Evolutionary conservation across 2,329 filamentous ascomycete genomes (phyloP), one percentile per base, ranked within the genome.

Genomic region (Sclerotinia subarctica): DNA sequence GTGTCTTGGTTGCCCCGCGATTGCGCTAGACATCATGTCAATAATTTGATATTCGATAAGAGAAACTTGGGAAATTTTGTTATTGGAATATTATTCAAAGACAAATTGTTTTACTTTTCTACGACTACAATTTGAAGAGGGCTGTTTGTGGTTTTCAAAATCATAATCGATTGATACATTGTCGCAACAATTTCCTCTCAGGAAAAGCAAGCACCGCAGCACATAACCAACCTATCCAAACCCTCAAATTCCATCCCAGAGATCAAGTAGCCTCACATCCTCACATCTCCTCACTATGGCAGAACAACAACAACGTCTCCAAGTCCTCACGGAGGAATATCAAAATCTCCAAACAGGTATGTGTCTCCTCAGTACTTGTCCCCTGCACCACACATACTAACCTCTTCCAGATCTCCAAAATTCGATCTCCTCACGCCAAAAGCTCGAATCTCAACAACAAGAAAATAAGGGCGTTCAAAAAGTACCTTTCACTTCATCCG

Each of bases 401-500:
- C 44, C 32, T 38, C n/a, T 5, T 47, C 3, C 15, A 97, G 95
- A 98, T 74, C 85, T 98, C 67, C 91, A 93, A 78, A 86, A 83
- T 54, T 82, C 87, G 24, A 87, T 98, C 35, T 84, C 88, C 56
- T 91, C 93, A 13, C 88, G 94, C 71, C 94, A 99, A 81, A 96
- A 91, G 80, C 88, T 99, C 8, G 94, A 97, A 78, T 91, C 93
- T 8, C 95, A 99, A 79, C 91, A 91, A 78, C 92, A 97, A 77
- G 95, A 99, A 79, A 99, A 98, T 78, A 81, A 89, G 60, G 89
- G 90, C 21, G 95, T 99, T 13, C 88, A 96, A 78, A 90, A 92
- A 81, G 92, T 92, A 73, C 56, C 66, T 52, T 54, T n/a, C 64
- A 35, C 8, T 29, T 19, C 60, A 49, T n/a, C 64, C 11, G 38